These are phyloP conservation scores for Pharus latifolius DNA, from an alignment of 176 grass and related monocot genomes.

Conservation along the genomic window DNA sequence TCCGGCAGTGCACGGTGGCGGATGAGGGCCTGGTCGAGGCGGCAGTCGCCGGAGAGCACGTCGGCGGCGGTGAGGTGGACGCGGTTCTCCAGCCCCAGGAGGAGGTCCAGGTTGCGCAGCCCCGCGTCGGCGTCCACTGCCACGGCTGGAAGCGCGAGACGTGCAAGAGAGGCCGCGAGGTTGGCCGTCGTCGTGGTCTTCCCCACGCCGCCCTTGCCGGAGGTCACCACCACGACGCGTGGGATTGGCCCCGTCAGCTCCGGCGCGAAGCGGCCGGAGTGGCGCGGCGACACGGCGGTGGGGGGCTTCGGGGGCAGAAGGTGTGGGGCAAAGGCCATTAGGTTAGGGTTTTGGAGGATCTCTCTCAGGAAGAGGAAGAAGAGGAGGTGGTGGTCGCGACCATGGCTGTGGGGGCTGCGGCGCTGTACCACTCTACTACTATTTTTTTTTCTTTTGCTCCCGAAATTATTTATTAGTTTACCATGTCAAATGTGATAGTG, in stretches of 20 bases:
- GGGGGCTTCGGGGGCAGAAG: not conserved
- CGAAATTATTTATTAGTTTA: no score
- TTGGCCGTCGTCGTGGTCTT: constrained; percentile 94
- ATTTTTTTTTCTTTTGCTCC: not conserved
- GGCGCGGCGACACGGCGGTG: constrained; percentile 5
- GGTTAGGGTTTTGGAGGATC: constrained; percentile 22
- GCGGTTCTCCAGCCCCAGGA: constrained; percentile 89
- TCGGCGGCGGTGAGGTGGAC: constrained; percentile 87
- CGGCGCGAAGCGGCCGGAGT: constrained; percentile 25
- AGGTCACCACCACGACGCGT: constrained; percentile 83
- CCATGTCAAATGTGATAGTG: no score
- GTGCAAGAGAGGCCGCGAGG: constrained; percentile 78
- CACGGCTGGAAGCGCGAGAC: constrained; percentile 55
- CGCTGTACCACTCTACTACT: not conserved
- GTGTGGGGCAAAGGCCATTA: constrained; percentile 28
- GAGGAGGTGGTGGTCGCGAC: not conserved
- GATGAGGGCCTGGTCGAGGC: constrained; percentile 88
- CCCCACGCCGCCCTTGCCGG: constrained; percentile 89
- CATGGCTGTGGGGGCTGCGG: constrained; percentile 1
- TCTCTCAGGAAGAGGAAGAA: no score
- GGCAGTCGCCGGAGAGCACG: constrained; percentile 87
- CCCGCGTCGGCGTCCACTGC: constrained; percentile 85
- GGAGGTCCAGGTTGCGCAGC: constrained; percentile 83
- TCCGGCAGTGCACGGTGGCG: constrained; percentile 73
- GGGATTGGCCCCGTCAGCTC: constrained; percentile 74